Percentiles rank a stretch among this genome's conserved stretches.
Evolutionary conservation across 2,329 filamentous ascomycete species (phyloP).

Genomic region (Cladobotryum protrusum): DNA sequence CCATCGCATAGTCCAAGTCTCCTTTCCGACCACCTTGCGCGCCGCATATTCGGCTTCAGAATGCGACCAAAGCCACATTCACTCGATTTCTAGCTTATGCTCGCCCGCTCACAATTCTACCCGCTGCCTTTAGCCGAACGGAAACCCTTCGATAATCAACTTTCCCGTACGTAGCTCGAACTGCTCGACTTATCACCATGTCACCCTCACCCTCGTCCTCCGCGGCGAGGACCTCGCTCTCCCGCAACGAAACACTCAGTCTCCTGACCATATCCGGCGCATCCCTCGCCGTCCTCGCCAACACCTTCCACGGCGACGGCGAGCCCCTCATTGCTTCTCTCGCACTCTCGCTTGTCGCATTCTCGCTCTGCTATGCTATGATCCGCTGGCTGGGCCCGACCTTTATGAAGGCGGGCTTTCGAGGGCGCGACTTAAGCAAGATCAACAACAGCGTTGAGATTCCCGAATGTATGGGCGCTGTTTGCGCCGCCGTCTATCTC

Average conservation of each 20-base stretch:
- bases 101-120: not conserved
- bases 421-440: conserved; percentile 82
- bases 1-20: too few relatives aligned
- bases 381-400: conserved; percentile 89
- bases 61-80: conserved; percentile 1
- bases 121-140: not conserved
- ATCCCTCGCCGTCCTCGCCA: conserved; percentile 67
- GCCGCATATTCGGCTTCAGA: not conserved
- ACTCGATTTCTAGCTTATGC: not conserved
- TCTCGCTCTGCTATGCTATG: conserved; percentile 73
- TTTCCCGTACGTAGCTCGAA: too few relatives aligned
- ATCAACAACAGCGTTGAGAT: conserved; percentile 59
- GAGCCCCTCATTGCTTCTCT: conserved; percentile 85
- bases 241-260: conserved; percentile 45
- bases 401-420: conserved; percentile 83
- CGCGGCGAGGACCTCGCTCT: conserved; percentile 35
- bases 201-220: conserved; percentile 21
- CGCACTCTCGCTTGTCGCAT: conserved; percentile 79
- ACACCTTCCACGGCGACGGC: conserved; percentile 78
- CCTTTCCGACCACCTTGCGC: too few relatives aligned
- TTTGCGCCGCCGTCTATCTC: conserved; percentile 89
- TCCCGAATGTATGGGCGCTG: conserved; percentile 92
- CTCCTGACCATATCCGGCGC: conserved; percentile 59
- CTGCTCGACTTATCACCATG: conserved; percentile 17
- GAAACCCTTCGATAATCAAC: too few relatives aligned